phyloP scores from a whole-genome alignment of 345 rosid species.

The Salix purpurea region DNA sequence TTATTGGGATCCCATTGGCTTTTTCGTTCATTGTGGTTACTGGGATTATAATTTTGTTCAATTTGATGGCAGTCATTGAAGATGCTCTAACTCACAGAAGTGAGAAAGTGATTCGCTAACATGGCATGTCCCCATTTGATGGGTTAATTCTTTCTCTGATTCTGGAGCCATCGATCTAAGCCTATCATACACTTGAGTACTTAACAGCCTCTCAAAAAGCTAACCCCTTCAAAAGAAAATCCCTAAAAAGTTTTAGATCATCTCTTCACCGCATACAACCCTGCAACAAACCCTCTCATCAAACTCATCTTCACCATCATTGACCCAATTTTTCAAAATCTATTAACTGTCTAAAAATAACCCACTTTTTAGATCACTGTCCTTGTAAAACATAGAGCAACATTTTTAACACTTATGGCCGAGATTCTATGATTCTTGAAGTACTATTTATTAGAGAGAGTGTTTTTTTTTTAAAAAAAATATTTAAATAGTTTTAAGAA shows the following conservation, averaged over 20 bases:
- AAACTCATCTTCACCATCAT: background rate
- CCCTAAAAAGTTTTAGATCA: background rate
- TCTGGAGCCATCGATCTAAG: background rate
- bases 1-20: background rate
- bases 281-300: background rate
- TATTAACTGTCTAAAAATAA: background rate
- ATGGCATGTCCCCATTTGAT: constrained; percentile 20
- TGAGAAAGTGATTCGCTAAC: background rate
- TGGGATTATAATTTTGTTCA: background rate
- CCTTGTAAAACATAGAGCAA: background rate
- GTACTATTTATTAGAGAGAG: background rate
- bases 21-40: background rate
- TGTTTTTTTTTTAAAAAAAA: background rate
- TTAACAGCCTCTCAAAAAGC: background rate
- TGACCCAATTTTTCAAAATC: background rate
- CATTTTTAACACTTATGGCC: constrained; percentile 12
- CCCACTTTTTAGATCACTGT: background rate
- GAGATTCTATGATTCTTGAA: constrained; percentile 15
- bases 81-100: background rate
- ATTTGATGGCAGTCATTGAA: too few relatives aligned
- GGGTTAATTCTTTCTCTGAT: background rate
- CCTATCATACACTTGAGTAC: background rate
- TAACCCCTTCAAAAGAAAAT: background rate
- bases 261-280: background rate
- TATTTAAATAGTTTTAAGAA: background rate